phyloP scores from a whole-genome alignment of 1,284 basidiomycete species.

The Calocybe gambosa region DNA sequence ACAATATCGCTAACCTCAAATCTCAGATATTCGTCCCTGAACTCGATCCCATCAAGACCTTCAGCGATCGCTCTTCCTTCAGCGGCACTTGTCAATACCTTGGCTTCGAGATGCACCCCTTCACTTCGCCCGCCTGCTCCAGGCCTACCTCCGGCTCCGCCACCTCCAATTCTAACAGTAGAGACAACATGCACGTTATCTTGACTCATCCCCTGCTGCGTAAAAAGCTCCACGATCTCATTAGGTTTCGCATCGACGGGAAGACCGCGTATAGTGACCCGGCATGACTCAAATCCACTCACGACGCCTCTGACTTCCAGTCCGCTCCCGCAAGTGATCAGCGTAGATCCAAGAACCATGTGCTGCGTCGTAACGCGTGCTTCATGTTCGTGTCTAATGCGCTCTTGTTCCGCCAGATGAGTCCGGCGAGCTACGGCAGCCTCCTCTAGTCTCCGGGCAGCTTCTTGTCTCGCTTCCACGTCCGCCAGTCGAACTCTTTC shows the following conservation, averaged over 20 bases:
- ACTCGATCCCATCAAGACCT: constrained; percentile 39
- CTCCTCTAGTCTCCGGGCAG: constrained; percentile 12
- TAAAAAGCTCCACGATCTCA: constrained; percentile 36
- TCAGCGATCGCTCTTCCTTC: constrained; percentile 30
- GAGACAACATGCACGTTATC: constrained; percentile 26
- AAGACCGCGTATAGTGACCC: constrained; percentile 36
- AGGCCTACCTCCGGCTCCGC: neutral
- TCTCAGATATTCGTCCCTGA: constrained; percentile 30
- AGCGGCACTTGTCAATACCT: constrained; percentile 32
- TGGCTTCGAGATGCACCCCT: constrained; percentile 27
- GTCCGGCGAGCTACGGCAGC: constrained; percentile 13
- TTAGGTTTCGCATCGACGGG: constrained; percentile 28
- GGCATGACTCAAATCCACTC: constrained; percentile 44
- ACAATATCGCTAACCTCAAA: constrained; percentile 34
- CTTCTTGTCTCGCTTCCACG: constrained; percentile 6
- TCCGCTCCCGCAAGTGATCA: constrained; percentile 44
- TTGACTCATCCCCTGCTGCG: constrained; percentile 29
- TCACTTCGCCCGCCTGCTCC: constrained; percentile 3
- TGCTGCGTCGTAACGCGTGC: constrained; percentile 33
- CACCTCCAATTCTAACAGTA: constrained; percentile 12
- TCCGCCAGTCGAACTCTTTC: constrained; percentile 1
- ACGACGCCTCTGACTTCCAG: constrained; percentile 35
- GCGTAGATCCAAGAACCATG: constrained; percentile 37
- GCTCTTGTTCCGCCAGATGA: constrained; percentile 18
- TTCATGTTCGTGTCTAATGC: constrained; percentile 24